Conservation (phyloP, 2,329 filamentous ascomycete genomes). For the Teratosphaeria gauchensis region DNA sequence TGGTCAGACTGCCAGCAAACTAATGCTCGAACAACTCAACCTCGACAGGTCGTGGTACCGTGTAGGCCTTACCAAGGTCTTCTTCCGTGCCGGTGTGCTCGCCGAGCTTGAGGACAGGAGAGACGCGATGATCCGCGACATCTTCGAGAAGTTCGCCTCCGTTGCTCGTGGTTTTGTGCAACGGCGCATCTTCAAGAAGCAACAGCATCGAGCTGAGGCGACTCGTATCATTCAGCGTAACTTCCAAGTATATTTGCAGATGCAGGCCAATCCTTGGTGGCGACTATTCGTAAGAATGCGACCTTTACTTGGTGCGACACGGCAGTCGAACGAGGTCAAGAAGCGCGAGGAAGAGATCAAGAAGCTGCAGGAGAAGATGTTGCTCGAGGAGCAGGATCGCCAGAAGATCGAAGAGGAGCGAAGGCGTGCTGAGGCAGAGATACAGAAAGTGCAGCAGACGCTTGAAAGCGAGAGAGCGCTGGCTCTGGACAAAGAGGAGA, state of each 20-base stretch:
- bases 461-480: conserved; percentile 93
- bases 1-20: conserved; percentile 70
- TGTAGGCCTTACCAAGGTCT: conserved; percentile 92
- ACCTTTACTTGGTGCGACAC: conserved; percentile 81
- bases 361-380: conserved; percentile 74
- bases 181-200: conserved; percentile 80
- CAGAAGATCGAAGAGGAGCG: conserved; percentile 84
- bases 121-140: conserved; percentile 83
- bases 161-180: conserved; percentile 84
- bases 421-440: conserved; percentile 74
- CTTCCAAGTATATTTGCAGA: conserved; percentile 80
- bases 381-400: conserved; percentile 61
- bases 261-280: conserved; percentile 96
- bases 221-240: conserved; percentile 92
- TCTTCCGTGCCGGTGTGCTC: conserved; percentile 91
- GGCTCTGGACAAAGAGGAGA: conserved; percentile 95
- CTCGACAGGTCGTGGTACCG: conserved; percentile 82
- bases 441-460: conserved; percentile 83
- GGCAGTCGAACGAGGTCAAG: conserved; percentile 88
- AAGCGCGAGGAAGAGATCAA: conserved; percentile 90
- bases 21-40: conserved; percentile 82
- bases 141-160: conserved; percentile 89
- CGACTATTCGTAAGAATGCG: conserved; percentile 90
- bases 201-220: conserved; percentile 87
- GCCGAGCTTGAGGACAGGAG: conserved; percentile 95